These are phyloP conservation scores for Micromonas commoda DNA, from an alignment of 139 green algal genomes.

Conservation along the genomic window DNA sequence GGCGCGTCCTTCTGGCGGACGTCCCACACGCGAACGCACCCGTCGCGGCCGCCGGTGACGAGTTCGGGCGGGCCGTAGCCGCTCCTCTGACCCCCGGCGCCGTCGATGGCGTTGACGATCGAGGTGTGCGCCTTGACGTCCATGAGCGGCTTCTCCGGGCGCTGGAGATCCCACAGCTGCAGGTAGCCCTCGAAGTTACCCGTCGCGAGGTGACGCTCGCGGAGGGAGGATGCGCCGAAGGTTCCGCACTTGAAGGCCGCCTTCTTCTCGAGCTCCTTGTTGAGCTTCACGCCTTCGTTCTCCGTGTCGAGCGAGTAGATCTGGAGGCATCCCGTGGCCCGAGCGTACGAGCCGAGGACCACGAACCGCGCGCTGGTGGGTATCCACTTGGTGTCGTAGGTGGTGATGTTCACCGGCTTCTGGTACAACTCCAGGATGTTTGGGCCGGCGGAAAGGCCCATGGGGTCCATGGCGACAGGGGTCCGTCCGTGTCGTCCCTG, in stretches of 20 bases:
- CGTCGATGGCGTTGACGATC: constrained; percentile 77
- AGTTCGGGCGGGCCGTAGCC: constrained; percentile 71
- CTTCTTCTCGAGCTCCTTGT: constrained; percentile 51
- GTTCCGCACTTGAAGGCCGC: constrained; percentile 64
- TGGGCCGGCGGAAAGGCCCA: too few species aligned
- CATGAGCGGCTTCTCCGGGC: constrained; percentile 46
- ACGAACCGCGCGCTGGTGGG: constrained; percentile 71
- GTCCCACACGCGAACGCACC: constrained; percentile 82
- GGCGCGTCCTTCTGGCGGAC: constrained; percentile 63
- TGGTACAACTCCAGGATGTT: constrained; percentile 71
- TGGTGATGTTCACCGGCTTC: constrained; percentile 65
- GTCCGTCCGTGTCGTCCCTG: too few species aligned
- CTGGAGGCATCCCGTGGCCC: constrained; percentile 64
- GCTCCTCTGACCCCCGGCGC: constrained; percentile 57
- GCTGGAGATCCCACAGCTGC: constrained; percentile 71
- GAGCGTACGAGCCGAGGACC: constrained; percentile 56
- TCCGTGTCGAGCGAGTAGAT: constrained; percentile 68
- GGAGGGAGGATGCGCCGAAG: constrained; percentile 37
- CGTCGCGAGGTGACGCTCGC: constrained; percentile 58
- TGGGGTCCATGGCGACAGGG: too few species aligned
- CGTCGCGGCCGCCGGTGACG: constrained; percentile 71
- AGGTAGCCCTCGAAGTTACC: constrained; percentile 68
- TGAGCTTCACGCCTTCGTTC: constrained; percentile 50
- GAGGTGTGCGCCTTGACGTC: constrained; percentile 61
- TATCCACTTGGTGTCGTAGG: constrained; percentile 82